Evolutionary conservation across 768 basidiomycete species (phyloP).

Genomic region (Collybia sp.): DNA sequence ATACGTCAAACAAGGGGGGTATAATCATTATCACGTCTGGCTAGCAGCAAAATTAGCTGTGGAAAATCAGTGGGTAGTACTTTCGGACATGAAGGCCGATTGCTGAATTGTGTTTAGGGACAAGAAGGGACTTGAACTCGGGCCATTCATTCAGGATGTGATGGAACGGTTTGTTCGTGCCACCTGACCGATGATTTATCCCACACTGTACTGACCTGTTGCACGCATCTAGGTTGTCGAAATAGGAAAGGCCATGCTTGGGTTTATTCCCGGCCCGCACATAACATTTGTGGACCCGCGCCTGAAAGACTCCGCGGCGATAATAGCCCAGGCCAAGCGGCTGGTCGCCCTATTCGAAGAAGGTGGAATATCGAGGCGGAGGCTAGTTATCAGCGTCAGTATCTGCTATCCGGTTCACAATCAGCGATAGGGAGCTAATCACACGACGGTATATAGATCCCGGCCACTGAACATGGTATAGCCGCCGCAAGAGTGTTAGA

Average conservation of each 20-base stretch:
- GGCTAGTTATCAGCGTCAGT: slow-evolving; percentile 49
- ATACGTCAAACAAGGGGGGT: slow-evolving; percentile 6
- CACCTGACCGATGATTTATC: slow-evolving; percentile 1
- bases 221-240: slow-evolving; percentile 39
- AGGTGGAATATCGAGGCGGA: slow-evolving; percentile 30
- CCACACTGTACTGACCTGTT: too few species aligned
- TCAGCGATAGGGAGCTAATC: background rate
- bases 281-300: slow-evolving; percentile 49
- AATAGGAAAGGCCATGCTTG: slow-evolving; percentile 37
- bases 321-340: slow-evolving; percentile 38
- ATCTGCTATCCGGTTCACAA: background rate
- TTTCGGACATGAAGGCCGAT: too few species aligned
- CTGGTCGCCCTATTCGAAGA: slow-evolving; percentile 35
- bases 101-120: too few species aligned
- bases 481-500: slow-evolving; percentile 38
- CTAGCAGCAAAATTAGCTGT: slow-evolving; percentile 22
- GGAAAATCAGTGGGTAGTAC: slow-evolving; percentile 7
- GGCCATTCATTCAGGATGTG: too few species aligned
- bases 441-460: slow-evolving; percentile 33
- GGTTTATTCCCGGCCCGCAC: slow-evolving; percentile 42
- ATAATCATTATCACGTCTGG: slow-evolving; percentile 16
- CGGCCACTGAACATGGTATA: slow-evolving; percentile 53
- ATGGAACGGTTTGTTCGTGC: slow-evolving; percentile 25
- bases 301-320: slow-evolving; percentile 25
- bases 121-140: too few species aligned